These are phyloP conservation scores for Leccinum boreale DNA, from an alignment of 768 basidiomycete species.

Conservation along the genomic window DNA sequence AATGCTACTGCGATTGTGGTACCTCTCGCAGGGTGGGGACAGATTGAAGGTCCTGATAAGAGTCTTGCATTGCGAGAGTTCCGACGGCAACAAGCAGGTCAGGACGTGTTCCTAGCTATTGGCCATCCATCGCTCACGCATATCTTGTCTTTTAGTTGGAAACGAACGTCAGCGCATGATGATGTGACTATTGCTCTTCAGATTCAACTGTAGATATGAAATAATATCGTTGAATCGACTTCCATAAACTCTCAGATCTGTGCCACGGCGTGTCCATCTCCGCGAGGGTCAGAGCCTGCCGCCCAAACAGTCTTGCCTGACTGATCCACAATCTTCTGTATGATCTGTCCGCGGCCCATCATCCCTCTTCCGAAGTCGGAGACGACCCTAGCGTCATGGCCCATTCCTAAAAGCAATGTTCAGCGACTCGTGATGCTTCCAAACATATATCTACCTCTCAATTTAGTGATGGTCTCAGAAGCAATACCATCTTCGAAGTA, in stretches of 20 bases:
- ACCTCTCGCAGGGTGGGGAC: conserved; percentile 91
- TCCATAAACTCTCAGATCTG: conserved; percentile 55
- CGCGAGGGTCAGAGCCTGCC: conserved; percentile 86
- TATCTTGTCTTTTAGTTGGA: conserved; percentile 42
- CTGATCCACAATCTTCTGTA: conserved; percentile 69
- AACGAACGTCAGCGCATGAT: conserved; percentile 58
- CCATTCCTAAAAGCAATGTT: conserved; percentile 60
- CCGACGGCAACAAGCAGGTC: conserved; percentile 62
- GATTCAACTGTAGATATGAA: neutral
- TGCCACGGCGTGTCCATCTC: conserved; percentile 82
- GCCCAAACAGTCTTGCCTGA: conserved; percentile 86
- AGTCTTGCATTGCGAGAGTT: conserved; percentile 85
- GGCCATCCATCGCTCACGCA: conserved; percentile 1
- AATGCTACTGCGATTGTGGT: conserved; percentile 91
- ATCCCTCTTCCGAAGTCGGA: conserved; percentile 57
- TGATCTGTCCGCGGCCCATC: conserved; percentile 87
- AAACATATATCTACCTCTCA: conserved; percentile 51
- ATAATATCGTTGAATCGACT: neutral
- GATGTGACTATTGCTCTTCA: conserved; percentile 32
- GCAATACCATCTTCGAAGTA: conserved; percentile 86
- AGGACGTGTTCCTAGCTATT: conserved; percentile 10
- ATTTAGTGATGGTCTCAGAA: conserved; percentile 54
- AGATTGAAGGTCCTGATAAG: conserved; percentile 71
- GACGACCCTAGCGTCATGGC: conserved; percentile 72
- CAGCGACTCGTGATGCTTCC: neutral